These are phyloP conservation scores for Geotrichum siamense DNA, from an alignment of 1,139 yeast species.

Conservation along the genomic window DNA sequence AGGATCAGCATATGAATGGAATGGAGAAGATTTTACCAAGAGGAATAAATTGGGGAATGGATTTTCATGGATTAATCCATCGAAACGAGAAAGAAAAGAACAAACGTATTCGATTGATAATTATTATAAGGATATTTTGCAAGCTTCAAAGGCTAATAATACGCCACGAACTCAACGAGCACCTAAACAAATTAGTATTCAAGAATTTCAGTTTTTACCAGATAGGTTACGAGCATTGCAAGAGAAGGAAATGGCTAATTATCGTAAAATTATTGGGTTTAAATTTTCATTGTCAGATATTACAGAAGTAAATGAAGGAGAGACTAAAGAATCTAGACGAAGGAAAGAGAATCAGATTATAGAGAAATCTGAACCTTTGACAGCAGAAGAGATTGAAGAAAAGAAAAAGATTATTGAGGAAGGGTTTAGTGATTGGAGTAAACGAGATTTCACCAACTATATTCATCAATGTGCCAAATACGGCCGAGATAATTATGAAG, in stretches of 20 bases:
- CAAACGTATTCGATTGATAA: slow-evolving; percentile 76
- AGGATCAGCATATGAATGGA: slow-evolving; percentile 89
- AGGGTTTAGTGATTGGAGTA: slow-evolving; percentile 78
- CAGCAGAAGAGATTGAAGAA: slow-evolving; percentile 63
- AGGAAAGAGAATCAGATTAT: slow-evolving; percentile 56
- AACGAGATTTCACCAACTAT: slow-evolving; percentile 83
- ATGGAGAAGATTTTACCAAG: slow-evolving; percentile 88
- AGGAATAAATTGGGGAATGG: slow-evolving; percentile 30
- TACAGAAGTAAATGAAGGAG: slow-evolving; percentile 38
- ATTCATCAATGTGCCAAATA: slow-evolving; percentile 75
- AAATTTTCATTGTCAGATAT: slow-evolving; percentile 48
- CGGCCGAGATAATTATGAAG: slow-evolving; percentile 61
- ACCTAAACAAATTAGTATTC: slow-evolving; percentile 49
- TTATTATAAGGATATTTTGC: slow-evolving; percentile 75
- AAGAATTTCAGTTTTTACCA: slow-evolving; percentile 88
- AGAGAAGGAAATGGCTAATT: slow-evolving; percentile 71
- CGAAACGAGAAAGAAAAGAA: slow-evolving; percentile 84
- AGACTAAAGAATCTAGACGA: slow-evolving; percentile 54
- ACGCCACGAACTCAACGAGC: slow-evolving; percentile 42
- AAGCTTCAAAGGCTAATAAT: slow-evolving; percentile 42
- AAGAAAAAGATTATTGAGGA: slow-evolving; percentile 54
- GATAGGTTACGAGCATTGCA: slow-evolving; percentile 55
- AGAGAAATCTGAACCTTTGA: slow-evolving; percentile 53
- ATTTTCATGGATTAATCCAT: slow-evolving; percentile 68
- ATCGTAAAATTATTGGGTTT: slow-evolving; percentile 62